Percentiles rank a stretch among this genome's conserved stretches.
phyloP scores from a whole-genome alignment of 2,329 filamentous ascomycete species.

The Metarhizium robertsii region DNA sequence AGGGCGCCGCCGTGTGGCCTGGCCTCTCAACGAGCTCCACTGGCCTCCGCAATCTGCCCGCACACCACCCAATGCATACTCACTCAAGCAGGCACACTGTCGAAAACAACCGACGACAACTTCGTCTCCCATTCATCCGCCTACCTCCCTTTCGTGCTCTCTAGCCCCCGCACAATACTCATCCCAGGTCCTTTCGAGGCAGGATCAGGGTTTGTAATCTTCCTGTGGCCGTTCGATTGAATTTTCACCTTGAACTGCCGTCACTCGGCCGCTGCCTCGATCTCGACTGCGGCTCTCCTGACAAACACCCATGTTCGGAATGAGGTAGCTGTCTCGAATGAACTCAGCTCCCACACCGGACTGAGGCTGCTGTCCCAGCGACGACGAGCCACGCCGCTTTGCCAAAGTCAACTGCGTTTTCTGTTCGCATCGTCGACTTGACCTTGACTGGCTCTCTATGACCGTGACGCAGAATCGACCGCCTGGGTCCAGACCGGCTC shows the following conservation, averaged over 20 bases:
- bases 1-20: background rate
- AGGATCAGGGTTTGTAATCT: background rate
- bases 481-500: constrained; percentile 50
- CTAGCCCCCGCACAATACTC: background rate
- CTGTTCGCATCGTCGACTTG: constrained; percentile 9
- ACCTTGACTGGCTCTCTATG: constrained; percentile 18
- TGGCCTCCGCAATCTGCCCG: constrained; percentile 4
- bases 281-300: constrained; percentile 4
- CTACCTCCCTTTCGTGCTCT: background rate
- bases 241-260: background rate
- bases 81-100: background rate
- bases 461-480: constrained; percentile 40
- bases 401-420: constrained; percentile 14
- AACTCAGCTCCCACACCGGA: constrained; percentile 53
- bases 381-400: constrained; percentile 15
- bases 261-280: background rate
- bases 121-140: constrained; percentile 2
- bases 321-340: constrained; percentile 46
- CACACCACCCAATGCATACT: constrained; percentile 3
- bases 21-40: constrained; percentile 10
- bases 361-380: constrained; percentile 32
- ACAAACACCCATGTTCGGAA: constrained; percentile 29
- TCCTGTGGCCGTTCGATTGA: background rate
- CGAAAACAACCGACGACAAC: constrained; percentile 6
- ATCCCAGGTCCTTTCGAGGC: background rate